phyloP scores from a whole-genome alignment of 1,139 yeast genomes.

The Pichia kudriavzevii region DNA sequence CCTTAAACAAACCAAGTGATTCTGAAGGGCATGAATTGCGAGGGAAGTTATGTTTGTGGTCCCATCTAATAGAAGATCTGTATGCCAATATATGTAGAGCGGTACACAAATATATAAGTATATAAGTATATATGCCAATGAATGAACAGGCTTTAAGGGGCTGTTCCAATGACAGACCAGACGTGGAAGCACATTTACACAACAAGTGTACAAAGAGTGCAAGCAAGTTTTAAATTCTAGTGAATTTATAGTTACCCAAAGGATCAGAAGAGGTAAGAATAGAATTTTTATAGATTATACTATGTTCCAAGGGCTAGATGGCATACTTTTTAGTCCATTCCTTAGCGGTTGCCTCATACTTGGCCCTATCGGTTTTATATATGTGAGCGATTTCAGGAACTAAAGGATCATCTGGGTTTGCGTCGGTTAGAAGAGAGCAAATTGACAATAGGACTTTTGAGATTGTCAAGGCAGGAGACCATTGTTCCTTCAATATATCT shows the following conservation, averaged over 20 bases:
- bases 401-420: slow-evolving; percentile 97
- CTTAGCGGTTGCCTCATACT: slow-evolving; percentile 94
- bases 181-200: no score
- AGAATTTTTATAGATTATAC: neutral
- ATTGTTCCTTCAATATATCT: slow-evolving; percentile 49
- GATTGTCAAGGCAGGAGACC: slow-evolving; percentile 66
- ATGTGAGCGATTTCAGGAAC: slow-evolving; percentile 98
- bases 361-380: slow-evolving; percentile 88
- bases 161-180: no score
- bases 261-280: neutral
- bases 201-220: no score
- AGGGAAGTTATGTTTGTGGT: no score
- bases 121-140: no score
- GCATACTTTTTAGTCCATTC: slow-evolving; percentile 99
- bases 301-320: slow-evolving; percentile 47
- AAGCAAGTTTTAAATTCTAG: no score
- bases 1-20: no score
- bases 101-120: no score
- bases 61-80: no score
- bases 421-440: slow-evolving; percentile 72
- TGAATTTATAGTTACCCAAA: neutral
- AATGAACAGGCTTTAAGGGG: no score
- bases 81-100: no score
- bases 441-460: slow-evolving; percentile 52
- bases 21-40: no score